Evolutionary conservation across 768 basidiomycete genomes (phyloP).

Genomic region (Lanmaoa pseudosensibilis): DNA sequence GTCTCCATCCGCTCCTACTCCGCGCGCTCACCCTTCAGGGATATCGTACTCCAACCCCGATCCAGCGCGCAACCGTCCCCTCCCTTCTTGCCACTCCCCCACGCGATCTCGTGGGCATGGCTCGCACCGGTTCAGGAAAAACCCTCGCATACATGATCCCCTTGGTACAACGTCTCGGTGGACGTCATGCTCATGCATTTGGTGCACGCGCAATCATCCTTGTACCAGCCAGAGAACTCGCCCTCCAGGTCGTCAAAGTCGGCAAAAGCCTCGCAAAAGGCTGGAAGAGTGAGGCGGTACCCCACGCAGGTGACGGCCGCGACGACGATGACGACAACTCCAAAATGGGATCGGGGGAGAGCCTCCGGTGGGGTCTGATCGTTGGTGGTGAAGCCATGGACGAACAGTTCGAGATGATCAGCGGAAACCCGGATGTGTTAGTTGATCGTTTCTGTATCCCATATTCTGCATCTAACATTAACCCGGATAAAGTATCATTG

Average conservation of each 20-base stretch:
- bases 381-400: slow-evolving; percentile 96
- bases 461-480: slow-evolving; percentile 12
- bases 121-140: slow-evolving; percentile 96
- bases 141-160: slow-evolving; percentile 96
- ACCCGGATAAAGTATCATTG: slow-evolving; percentile 71
- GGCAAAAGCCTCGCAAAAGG: slow-evolving; percentile 92
- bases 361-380: slow-evolving; percentile 86
- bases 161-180: slow-evolving; percentile 81
- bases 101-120: slow-evolving; percentile 95
- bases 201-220: slow-evolving; percentile 87
- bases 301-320: slow-evolving; percentile 72
- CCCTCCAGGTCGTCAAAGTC: slow-evolving; percentile 89
- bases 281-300: slow-evolving; percentile 59
- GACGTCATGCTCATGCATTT: slow-evolving; percentile 74
- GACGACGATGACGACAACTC: slow-evolving; percentile 51
- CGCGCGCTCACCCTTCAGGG: slow-evolving; percentile 89
- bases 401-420: slow-evolving; percentile 95
- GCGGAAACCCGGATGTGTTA: slow-evolving; percentile 92
- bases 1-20: slow-evolving; percentile 79
- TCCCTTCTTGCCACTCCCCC: slow-evolving; percentile 80
- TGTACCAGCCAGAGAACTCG: slow-evolving; percentile 91
- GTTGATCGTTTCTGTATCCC: slow-evolving; percentile 33
- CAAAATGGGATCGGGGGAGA: slow-evolving; percentile 49
- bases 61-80: slow-evolving; percentile 90
- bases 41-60: slow-evolving; percentile 93